Evolutionary conservation across 2,329 filamentous ascomycete species (phyloP).

Genomic region (Coniosporium tulheliwenetii): DNA sequence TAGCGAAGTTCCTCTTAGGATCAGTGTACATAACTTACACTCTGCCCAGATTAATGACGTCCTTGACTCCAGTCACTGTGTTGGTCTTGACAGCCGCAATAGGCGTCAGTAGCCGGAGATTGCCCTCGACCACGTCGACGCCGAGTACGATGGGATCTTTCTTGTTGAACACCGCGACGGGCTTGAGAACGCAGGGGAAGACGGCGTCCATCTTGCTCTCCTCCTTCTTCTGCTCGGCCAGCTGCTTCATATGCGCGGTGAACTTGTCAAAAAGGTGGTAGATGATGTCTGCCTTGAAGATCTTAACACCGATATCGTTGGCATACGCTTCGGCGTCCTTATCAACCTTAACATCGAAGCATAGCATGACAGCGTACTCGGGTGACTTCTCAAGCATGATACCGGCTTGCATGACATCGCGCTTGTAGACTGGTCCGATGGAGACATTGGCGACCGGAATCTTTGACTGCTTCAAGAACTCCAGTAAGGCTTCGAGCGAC

Average conservation of each 20-base stretch:
- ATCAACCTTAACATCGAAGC: constrained; percentile 98
- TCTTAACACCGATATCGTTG: constrained; percentile 87
- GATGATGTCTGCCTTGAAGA: constrained; percentile 97
- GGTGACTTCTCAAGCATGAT: constrained; percentile 93
- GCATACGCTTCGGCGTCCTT: constrained; percentile 87
- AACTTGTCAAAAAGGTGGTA: constrained; percentile 97
- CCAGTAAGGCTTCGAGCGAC: constrained; percentile 86
- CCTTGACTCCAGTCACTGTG: constrained; percentile 62
- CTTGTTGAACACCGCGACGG: constrained; percentile 97
- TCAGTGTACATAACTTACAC: constrained; percentile 50
- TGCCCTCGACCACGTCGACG: constrained; percentile 88
- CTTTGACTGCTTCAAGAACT: constrained; percentile 91
- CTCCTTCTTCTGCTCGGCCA: constrained; percentile 86
- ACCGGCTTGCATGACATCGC: constrained; percentile 85
- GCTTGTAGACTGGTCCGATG: constrained; percentile 94
- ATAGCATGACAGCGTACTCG: constrained; percentile 97
- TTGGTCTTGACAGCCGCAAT: constrained; percentile 78
- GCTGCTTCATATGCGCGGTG: constrained; percentile 80
- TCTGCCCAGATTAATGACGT: constrained; percentile 73
- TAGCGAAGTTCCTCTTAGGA: constrained; percentile 4
- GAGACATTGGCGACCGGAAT: constrained; percentile 96
- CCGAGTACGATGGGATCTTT: constrained; percentile 88
- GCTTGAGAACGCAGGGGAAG: constrained; percentile 83
- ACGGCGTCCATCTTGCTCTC: constrained; percentile 91
- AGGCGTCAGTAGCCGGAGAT: constrained; percentile 73